phyloP scores from a whole-genome alignment of 192 early-diverging fungal genomes.

The Podila clonocystis region DNA sequence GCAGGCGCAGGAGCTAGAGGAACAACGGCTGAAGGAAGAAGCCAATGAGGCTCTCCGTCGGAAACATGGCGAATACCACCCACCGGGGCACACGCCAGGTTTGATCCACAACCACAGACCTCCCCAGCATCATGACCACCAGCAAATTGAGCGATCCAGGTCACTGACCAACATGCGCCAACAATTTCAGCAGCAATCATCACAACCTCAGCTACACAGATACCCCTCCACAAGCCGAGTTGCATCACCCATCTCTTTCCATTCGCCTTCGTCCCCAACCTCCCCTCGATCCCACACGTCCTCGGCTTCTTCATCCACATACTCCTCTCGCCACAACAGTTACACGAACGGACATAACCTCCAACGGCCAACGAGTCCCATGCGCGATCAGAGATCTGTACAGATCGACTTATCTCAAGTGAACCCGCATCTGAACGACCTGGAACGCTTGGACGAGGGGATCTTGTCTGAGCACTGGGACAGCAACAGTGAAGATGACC shows the following conservation, averaged over 20 bases:
- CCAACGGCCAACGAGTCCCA: conserved; percentile 29
- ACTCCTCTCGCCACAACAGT: conserved; percentile 16
- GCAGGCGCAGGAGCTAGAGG: conserved; percentile 24
- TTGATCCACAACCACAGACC: conserved; percentile 32
- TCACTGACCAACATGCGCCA: conserved; percentile 6
- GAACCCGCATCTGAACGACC: conserved; percentile 10
- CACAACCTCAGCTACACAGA: neutral
- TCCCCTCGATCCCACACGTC: conserved; percentile 21
- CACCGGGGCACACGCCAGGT: conserved; percentile 36
- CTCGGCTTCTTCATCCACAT: conserved; percentile 12
- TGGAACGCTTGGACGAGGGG: conserved; percentile 24
- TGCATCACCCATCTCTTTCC: conserved; percentile 14
- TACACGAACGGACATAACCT: neutral
- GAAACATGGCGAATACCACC: conserved; percentile 44
- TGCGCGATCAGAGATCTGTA: conserved; percentile 6
- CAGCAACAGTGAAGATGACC: conserved; percentile 7
- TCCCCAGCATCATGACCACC: conserved; percentile 26
- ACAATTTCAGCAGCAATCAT: conserved; percentile 2
- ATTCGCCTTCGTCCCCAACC: neutral
- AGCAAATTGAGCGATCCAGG: conserved; percentile 21
- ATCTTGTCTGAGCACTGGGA: conserved; percentile 39
- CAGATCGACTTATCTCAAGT: conserved; percentile 2
- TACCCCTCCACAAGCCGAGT: conserved; percentile 12
- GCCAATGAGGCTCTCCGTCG: conserved; percentile 40
- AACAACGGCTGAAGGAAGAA: conserved; percentile 18